Conservation (phyloP, 805 yeast species). For the Barnettozyma sp. region DNA sequence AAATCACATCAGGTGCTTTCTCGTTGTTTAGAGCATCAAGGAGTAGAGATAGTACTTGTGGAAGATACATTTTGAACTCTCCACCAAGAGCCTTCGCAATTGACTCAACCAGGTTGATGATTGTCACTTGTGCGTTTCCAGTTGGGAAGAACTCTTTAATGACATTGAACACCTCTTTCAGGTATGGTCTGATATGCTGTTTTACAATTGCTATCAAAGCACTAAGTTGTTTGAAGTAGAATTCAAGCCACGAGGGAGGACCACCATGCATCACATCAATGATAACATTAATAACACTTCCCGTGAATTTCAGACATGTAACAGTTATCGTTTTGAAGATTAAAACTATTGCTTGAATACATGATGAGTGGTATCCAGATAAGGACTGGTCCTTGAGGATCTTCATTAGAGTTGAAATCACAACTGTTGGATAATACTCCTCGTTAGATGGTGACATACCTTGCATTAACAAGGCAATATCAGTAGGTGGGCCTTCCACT, state of each 20-base stretch:
- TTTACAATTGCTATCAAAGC: slow-evolving; percentile 75
- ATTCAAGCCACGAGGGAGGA: slow-evolving; percentile 72
- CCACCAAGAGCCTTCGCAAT: slow-evolving; percentile 84
- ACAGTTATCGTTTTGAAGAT: slow-evolving; percentile 85
- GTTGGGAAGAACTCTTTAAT: slow-evolving; percentile 66
- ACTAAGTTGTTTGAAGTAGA: slow-evolving; percentile 84
- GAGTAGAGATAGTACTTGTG: slow-evolving; percentile 69
- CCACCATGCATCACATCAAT: slow-evolving; percentile 77
- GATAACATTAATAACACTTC: slow-evolving; percentile 84
- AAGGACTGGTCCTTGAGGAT: slow-evolving; percentile 80
- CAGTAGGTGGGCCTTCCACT: slow-evolving; percentile 83
- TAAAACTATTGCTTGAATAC: slow-evolving; percentile 88
- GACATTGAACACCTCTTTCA: slow-evolving; percentile 66
- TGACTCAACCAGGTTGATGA: slow-evolving; percentile 74
- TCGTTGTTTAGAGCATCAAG: slow-evolving; percentile 72
- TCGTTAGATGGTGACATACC: slow-evolving; percentile 91
- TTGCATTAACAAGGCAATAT: slow-evolving; percentile 82
- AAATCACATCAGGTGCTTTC: slow-evolving; percentile 54
- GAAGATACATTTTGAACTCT: slow-evolving; percentile 80
- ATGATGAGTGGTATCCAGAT: slow-evolving; percentile 81
- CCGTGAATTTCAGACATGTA: slow-evolving; percentile 83
- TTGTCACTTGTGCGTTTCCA: slow-evolving; percentile 65
- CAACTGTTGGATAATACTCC: slow-evolving; percentile 94
- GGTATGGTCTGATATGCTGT: slow-evolving; percentile 81
- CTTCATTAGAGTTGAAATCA: slow-evolving; percentile 75